phyloP scores from a whole-genome alignment of 2,329 filamentous ascomycete genomes.

The Calonectria henricotiae region DNA sequence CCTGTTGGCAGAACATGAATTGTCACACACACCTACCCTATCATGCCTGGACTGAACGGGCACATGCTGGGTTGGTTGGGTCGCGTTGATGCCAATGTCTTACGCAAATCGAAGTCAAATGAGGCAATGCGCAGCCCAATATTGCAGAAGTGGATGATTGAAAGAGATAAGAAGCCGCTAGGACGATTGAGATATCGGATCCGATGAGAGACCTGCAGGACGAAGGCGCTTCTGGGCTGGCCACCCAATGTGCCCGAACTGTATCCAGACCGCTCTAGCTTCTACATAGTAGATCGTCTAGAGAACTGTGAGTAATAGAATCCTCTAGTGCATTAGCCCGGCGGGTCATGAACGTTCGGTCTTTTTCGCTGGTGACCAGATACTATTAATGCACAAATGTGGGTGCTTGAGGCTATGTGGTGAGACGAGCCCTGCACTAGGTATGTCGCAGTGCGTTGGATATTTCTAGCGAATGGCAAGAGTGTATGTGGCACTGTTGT shows the following conservation, averaged over 20 bases:
- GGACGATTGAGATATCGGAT: constrained; percentile 18
- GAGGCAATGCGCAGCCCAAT: constrained; percentile 14
- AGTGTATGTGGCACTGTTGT: constrained; percentile 13
- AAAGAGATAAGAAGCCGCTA: constrained; percentile 8
- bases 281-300: constrained; percentile 14
- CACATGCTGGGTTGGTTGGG: constrained; percentile 33
- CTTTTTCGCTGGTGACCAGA: constrained; percentile 11
- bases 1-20: neutral
- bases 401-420: constrained; percentile 18
- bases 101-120: neutral
- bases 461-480: constrained; percentile 1
- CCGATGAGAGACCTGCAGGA: constrained; percentile 30
- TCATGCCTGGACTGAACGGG: constrained; percentile 4
- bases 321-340: constrained; percentile 23
- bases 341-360: constrained; percentile 17
- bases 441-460: constrained; percentile 19
- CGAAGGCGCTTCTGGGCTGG: neutral
- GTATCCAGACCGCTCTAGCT: constrained; percentile 32
- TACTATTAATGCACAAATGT: constrained; percentile 10
- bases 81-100: constrained; percentile 17
- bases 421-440: constrained; percentile 28
- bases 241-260: constrained; percentile 14
- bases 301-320: constrained; percentile 24
- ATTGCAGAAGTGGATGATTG: constrained; percentile 7
- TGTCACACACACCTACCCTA: constrained; percentile 22